Percentiles rank a stretch among this genome's conserved stretches.
phyloP scores from a whole-genome alignment of 257 asterid genomes.

The Scutellaria baicalensis region DNA sequence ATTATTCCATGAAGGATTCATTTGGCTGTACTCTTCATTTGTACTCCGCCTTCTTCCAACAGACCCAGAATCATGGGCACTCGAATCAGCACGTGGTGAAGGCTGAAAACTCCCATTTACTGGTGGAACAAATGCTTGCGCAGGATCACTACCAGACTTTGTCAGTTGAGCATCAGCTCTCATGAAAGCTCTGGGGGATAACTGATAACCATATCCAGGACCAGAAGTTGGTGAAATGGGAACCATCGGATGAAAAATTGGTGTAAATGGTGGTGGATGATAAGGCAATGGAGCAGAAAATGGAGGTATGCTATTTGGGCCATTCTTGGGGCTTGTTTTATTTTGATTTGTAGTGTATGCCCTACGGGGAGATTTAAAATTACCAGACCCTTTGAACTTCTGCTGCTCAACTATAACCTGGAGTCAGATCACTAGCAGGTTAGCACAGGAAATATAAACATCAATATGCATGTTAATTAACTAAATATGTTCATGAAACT shows the following conservation, averaged over 20 bases:
- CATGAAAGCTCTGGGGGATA: conserved; percentile 36
- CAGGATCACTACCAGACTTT: conserved; percentile 45
- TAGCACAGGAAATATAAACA: conserved; percentile 2
- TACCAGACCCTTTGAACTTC: conserved; percentile 53
- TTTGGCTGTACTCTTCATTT: conserved; percentile 38
- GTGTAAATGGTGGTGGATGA: conserved; percentile 40
- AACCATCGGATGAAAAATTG: conserved; percentile 49
- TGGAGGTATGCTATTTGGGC: conserved; percentile 48
- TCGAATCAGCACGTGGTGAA: conserved; percentile 31
- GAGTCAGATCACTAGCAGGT: conserved; percentile 10
- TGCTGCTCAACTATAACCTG: conserved; percentile 58
- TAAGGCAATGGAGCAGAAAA: conserved; percentile 45
- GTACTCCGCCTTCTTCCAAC: conserved; percentile 44
- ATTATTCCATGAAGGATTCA: conserved; percentile 33
- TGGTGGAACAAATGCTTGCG: conserved; percentile 43
- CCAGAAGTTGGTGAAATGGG: conserved; percentile 43
- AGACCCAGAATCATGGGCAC: conserved; percentile 37
- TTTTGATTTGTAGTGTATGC: conserved; percentile 39
- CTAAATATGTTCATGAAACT: neutral
- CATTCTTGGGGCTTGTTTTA: conserved; percentile 55
- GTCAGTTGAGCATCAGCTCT: conserved; percentile 37
- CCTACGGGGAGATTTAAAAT: conserved; percentile 46
- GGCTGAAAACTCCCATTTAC: conserved; percentile 49
- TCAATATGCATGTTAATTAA: neutral
- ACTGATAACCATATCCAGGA: conserved; percentile 57